phyloP scores from a whole-genome alignment of 2,329 filamentous ascomycete species.

The Trichophyton simii region DNA sequence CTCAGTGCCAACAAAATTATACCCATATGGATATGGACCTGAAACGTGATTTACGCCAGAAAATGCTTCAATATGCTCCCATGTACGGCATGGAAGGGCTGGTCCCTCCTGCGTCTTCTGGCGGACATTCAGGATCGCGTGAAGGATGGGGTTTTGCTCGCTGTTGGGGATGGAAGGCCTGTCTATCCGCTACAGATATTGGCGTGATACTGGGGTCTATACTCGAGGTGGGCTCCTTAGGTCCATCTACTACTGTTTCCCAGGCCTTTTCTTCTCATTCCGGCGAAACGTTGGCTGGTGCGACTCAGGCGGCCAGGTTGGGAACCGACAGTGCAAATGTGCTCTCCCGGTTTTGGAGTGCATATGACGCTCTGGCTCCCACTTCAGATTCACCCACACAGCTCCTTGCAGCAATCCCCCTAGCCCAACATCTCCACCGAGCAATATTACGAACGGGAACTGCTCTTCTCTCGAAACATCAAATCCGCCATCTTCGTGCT shows the following conservation, averaged over 20 bases:
- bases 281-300: slow-evolving; percentile 9
- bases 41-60: slow-evolving; percentile 72
- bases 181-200: slow-evolving; percentile 82
- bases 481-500: slow-evolving; percentile 80
- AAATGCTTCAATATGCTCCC: slow-evolving; percentile 80
- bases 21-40: slow-evolving; percentile 98
- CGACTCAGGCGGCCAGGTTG: slow-evolving; percentile 14
- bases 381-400: slow-evolving; percentile 32
- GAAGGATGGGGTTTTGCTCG: slow-evolving; percentile 96
- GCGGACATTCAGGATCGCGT: slow-evolving; percentile 58
- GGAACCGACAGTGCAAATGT: slow-evolving; percentile 22
- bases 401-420: slow-evolving; percentile 65
- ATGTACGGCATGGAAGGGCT: slow-evolving; percentile 90
- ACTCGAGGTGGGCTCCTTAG: slow-evolving; percentile 62
- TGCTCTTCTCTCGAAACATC: slow-evolving; percentile 78
- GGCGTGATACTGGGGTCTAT: slow-evolving; percentile 87
- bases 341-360: slow-evolving; percentile 43
- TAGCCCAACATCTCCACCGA: slow-evolving; percentile 77
- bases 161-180: slow-evolving; percentile 96
- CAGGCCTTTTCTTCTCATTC: slow-evolving; percentile 9
- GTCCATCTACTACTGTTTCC: slow-evolving; percentile 18
- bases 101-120: slow-evolving; percentile 64
- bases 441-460: slow-evolving; percentile 91
- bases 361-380: slow-evolving; percentile 44
- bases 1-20: slow-evolving; percentile 89